Base-by-base conservation (phyloP, 1,284 basidiomycete genomes). In the Taiwanofungus camphoratus region DNA sequence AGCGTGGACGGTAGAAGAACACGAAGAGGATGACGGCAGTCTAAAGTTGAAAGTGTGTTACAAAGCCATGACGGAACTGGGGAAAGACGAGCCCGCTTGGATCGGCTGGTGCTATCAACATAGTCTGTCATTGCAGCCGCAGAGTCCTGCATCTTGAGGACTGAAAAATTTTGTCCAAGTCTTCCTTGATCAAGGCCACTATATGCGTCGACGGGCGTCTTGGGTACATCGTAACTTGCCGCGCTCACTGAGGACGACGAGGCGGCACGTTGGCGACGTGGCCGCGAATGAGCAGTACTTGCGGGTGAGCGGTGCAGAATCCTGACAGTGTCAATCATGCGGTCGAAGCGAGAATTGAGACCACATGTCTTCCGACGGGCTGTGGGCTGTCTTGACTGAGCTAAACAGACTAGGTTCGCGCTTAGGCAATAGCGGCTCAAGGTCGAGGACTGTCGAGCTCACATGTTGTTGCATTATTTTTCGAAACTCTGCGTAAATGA, bases 271-370 rank as follows among this genome's bases (percentile, higher is more conserved):
- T 46, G 57, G 29, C 64, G 62, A 13, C 50, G 53, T 22, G 44
- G 42, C 15, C 46, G 55, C 30, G 49, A 47, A 3, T 61, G 50
- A 12, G 55, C 42, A 23, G 41, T 45, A 22, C 39, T 47, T 32
- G 46, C 34, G 21, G 44, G 46, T 13, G 52, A 55, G 2, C 58
- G 55, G 36, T 67, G 61, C 19, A 68, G 61, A 20, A 65, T 49
- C 41, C 73, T 69, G 62, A 82, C 74, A 3, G 72, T 68, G 39
- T 75, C 68, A 18, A 83, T 64, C 82, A 86, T 84, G 34, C 67
- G 67, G 56, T 86, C 82, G 50, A 76, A 83, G 26, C 73, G 73
- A 18, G 68, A 56, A 51, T 86, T 86, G 38, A 79, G 59, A n/a
- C 70, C 71, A 32, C 56, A 60, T n/a, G 61, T 64, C 51, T 67